phyloP scores from a whole-genome alignment of 2,329 filamentous ascomycete genomes.

The Clarireedia hainanense region DNA sequence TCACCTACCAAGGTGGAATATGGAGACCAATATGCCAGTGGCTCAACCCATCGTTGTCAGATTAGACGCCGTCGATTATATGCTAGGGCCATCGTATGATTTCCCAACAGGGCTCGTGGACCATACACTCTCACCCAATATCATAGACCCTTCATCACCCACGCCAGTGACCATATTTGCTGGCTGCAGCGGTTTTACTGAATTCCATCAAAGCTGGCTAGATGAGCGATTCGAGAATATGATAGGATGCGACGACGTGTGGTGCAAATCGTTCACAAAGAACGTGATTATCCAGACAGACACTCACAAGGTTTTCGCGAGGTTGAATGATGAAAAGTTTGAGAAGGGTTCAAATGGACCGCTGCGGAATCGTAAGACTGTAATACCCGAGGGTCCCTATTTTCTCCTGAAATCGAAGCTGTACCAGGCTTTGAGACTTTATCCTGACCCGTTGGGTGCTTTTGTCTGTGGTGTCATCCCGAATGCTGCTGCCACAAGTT shows the following conservation, averaged over 20 bases:
- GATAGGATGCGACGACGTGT: neutral
- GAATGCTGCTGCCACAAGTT: neutral
- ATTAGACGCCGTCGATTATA: neutral
- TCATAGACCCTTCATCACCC: no score
- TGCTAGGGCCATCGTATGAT: neutral
- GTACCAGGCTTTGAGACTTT: neutral
- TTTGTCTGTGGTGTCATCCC: slow-evolving; percentile 4
- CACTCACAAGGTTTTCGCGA: neutral
- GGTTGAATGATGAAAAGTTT: no score
- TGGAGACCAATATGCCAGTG: neutral
- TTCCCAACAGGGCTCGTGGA: neutral
- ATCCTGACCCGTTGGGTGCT: neutral
- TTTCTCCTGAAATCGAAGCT: neutral
- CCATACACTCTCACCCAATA: no score
- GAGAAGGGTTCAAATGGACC: no score
- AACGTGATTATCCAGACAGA: neutral
- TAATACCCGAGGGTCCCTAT: neutral
- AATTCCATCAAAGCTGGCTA: neutral
- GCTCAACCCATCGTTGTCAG: neutral
- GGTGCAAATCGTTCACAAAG: neutral
- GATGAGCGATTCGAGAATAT: neutral
- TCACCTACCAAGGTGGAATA: neutral
- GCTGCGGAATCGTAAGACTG: no score
- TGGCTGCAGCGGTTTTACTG: neutral
- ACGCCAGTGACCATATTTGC: neutral